Base-by-base conservation (phyloP, 495 filamentous ascomycete genomes). In the Extremus antarcticus region DNA sequence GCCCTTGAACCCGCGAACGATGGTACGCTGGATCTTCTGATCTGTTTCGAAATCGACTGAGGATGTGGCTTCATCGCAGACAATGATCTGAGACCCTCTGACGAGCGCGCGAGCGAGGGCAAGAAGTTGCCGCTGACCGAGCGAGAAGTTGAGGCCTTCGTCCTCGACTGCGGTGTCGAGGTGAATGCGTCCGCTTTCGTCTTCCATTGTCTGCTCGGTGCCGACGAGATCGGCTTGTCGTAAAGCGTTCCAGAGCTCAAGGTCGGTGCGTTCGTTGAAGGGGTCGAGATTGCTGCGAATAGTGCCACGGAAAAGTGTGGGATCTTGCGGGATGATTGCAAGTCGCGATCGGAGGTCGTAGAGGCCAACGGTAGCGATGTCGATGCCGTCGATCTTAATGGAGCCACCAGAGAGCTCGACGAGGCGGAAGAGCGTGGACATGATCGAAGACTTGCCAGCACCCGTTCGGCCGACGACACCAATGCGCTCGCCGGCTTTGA, bases 81-180 rank as follows among this genome's bases (percentile, higher is more conserved):
- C 83, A 62, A 96, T 95, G 70, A 96, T 95, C 61, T 86, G 86
- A 0, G 83, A 84, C 25, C 84, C 79, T 25, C 92, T 80, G 0
- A 96, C 90, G 1, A 96, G 78, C 0, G 91, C 91, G 0, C 91
- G 82, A 0, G 91, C 91, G 0, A 98, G 76, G 2, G 92, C 91
- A 86, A 98, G 94, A 15, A 96, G 80, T 64, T 98, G 91, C 2
- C 91, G 82, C 71, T 98, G 91, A 0, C 92, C 91, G n/a, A 96
- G 81, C 0, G 87, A 92, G 74, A 94, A 98, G 70, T 96, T 98
- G 39, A 92, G 73, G 0, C 91, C 91, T 72, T 95, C 91, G 63
- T 95, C 90, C 56, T 94, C 89, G n/a, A 96, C 88, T 8, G 78
- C 58, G 11, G 77, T 80, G 66, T 96, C 92, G 35, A 98, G 82